Conservation (phyloP, 345 rosid genomes). For the Triadica sebifera region DNA sequence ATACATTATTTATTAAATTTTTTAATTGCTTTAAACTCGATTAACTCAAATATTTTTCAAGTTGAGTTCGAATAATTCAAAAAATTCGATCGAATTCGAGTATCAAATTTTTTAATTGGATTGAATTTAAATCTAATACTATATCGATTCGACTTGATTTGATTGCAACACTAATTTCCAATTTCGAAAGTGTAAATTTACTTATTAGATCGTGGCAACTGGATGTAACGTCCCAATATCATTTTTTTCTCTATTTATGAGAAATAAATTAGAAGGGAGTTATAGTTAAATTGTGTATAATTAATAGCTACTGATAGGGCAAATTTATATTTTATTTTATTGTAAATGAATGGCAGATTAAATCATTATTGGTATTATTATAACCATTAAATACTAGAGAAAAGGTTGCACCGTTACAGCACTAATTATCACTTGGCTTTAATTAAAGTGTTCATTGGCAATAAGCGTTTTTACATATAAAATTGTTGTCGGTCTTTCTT, state of each 20-base stretch:
- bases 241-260: background rate
- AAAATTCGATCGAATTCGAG: no score
- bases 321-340: background rate
- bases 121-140: no score
- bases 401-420: background rate
- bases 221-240: background rate
- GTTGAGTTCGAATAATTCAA: no score
- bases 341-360: background rate
- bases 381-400: background rate
- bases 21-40: no score
- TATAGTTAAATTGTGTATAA: background rate
- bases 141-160: no score
- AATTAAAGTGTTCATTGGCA: background rate
- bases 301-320: background rate
- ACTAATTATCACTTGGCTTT: background rate
- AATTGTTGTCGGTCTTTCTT: no score
- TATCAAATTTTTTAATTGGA: no score
- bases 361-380: background rate
- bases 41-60: no score
- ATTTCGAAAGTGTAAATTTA: no score
- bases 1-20: no score
- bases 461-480: no score
- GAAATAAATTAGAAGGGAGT: constrained; percentile 10
- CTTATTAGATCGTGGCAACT: background rate
- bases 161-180: no score